Base-by-base conservation (phyloP, 768 basidiomycete species). In the Suillus brevipes region DNA sequence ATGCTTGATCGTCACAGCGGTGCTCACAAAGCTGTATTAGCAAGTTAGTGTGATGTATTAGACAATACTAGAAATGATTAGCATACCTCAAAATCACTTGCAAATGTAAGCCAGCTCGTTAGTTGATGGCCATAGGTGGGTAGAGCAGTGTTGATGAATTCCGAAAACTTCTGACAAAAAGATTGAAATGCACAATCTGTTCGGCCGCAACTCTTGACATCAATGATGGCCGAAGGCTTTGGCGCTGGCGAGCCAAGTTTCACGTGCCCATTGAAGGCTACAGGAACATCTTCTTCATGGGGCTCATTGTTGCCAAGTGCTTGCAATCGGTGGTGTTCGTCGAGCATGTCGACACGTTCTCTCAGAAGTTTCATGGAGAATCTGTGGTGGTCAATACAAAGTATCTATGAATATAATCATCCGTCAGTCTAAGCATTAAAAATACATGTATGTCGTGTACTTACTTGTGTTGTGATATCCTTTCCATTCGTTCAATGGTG, bases 401-500 rank as follows among this genome's bases (percentile, higher is more conserved):
- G 63, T 14, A 69, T 64, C 66, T 67, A 38, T 28, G 6, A 31
- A 34, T 12, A 50, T 37, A n/a, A 20, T 43, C 20, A 34, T 18
- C 31, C 34, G 43, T 60, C 23, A 55, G 37, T 40, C 38, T 1
- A 45, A 5, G 31, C 31, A 56, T 14, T 45, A 9, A 12, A 31
- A 47, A 34, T 25, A n/a, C 20, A 31, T 31, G 31, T 31, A 31
- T 31, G 31, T 31, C 23, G 34, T 14, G 34, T 28, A 31, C 64
- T 28, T 45, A 79, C 79, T 71, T 80, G 79, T 0, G 43, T 53
- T 0, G 68, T 75, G 28, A 78, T 65, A 58, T 79, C 62, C 59
- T 75, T 78, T 65, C 75, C 73, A 60, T 81, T 81, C 2, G 79
- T 76, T 10, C 66, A 67, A 9, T 9, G 42, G 10, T 67, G 70